Base-by-base conservation (phyloP, 192 early-diverging fungal genomes). In the Gaertneriomyces semiglobifer region DNA sequence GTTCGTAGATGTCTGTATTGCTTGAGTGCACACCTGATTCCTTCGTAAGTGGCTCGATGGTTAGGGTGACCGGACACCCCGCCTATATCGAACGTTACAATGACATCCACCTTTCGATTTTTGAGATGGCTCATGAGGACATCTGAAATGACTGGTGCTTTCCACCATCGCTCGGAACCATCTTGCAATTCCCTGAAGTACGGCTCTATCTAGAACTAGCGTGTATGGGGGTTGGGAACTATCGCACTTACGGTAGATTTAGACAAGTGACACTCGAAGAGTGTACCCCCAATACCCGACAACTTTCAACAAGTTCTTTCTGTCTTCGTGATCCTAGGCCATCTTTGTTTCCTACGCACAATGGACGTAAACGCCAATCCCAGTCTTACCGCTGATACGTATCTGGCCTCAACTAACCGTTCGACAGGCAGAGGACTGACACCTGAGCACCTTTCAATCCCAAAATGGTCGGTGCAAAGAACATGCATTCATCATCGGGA, bases 401-500 rank as follows among this genome's bases (percentile, higher is more conserved):
- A 76, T 64, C 6, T 75, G 72, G 43, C 78, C 78, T 7, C 43
- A 53, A 4, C 77, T 60, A 79, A 82, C 94, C 96, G 63, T 81
- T 87, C 6, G 92, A 92, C 63, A 95, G 79, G 74, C 93, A 96
- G 44, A 98, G 73, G 6, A 94, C 79, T 18, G 82, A 80, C 38
- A 96, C 74, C 6, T 81, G 81, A 48, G 80, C 82, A 16, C 73
- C 70, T 16, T 74, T 66, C 53, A 94, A 64, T 48, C 69, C 72
- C 42, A 84, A 67, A 1, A 94, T 63, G 7, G 90, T 90, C 0
- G 94, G 94, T 10, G 85, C 84, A 79, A 98, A 98, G 77, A 98
- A 98, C 93, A 96, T 95, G 82, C 92, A 93, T 66, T 98, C 96
- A 74, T 98, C 96, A 80, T 98, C 96, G 0, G 96, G 96, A 73